These are phyloP conservation scores for Colletotrichum cereale DNA, from an alignment of 2,329 filamentous ascomycete genomes.

Conservation along the genomic window DNA sequence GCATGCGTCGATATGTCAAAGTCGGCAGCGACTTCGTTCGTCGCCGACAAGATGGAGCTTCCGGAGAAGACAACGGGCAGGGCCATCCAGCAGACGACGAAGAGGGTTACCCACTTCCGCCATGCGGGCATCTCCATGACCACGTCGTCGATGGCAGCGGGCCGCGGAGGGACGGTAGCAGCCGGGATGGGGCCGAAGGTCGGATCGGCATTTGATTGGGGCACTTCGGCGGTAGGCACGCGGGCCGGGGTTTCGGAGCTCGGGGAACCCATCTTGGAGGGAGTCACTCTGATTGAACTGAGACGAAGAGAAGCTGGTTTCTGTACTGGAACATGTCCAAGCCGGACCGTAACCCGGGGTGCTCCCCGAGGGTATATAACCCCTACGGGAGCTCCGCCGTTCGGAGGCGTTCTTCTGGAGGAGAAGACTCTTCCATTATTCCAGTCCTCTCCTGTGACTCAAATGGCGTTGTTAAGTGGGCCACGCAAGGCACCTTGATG, in stretches of 20 bases:
- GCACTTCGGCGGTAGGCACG: background rate
- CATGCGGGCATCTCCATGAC: conserved; percentile 40
- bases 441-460: conserved; percentile 24
- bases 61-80: conserved; percentile 80
- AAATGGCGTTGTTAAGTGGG: conserved; percentile 25
- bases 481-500: background rate
- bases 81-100: conserved; percentile 43
- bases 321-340: background rate
- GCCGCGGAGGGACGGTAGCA: conserved; percentile 38
- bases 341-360: background rate
- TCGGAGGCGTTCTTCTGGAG: conserved; percentile 15
- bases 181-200: conserved; percentile 20
- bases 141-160: conserved; percentile 43
- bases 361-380: conserved; percentile 16
- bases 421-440: conserved; percentile 18
- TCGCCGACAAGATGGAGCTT: conserved; percentile 79
- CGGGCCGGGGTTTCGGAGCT: conserved; percentile 8
- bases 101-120: conserved; percentile 42
- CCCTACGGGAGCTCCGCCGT: conserved; percentile 14
- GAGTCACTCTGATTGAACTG: background rate
- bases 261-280: background rate
- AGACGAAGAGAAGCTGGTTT: background rate
- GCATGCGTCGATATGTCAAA: conserved; percentile 75
- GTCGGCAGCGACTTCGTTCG: conserved; percentile 77
- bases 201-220: conserved; percentile 17